phyloP scores from a whole-genome alignment of 1,284 basidiomycete genomes.

The Volvariella surrecta region DNA sequence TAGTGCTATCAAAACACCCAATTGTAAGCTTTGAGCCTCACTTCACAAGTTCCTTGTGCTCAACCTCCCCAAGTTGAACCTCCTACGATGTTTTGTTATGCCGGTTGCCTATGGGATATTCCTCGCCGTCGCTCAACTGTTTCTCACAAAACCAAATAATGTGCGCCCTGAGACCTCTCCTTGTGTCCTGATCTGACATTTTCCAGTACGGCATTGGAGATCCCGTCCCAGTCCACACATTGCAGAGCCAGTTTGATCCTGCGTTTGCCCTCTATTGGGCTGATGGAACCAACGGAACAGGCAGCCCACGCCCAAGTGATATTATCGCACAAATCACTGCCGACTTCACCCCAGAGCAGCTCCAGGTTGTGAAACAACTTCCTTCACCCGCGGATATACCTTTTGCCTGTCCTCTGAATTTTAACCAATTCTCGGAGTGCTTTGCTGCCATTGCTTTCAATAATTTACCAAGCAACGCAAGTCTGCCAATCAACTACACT shows the following conservation, averaged over 20 bases:
- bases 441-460: constrained; percentile 66
- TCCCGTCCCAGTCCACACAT: constrained; percentile 38
- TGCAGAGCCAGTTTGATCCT: constrained; percentile 43
- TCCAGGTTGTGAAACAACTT: constrained; percentile 37
- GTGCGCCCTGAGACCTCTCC: constrained; percentile 25
- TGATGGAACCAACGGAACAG: constrained; percentile 46
- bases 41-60: not conserved
- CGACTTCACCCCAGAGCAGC: constrained; percentile 38
- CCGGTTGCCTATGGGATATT: constrained; percentile 67
- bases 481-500: constrained; percentile 56
- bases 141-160: constrained; percentile 47
- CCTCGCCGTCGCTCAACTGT: constrained; percentile 53
- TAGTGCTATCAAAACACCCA: constrained; percentile 54
- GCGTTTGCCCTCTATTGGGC: constrained; percentile 55
- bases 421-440: constrained; percentile 61
- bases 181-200: not conserved
- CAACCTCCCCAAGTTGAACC: constrained; percentile 39
- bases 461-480: constrained; percentile 37
- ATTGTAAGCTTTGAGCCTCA: constrained; percentile 34
- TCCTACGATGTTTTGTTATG: constrained; percentile 57
- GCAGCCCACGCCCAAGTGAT: constrained; percentile 39
- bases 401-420: constrained; percentile 62
- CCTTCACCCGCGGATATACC: constrained; percentile 41
- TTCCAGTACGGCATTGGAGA: constrained; percentile 57
- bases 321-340: constrained; percentile 50